Base-by-base conservation (phyloP, 1,284 basidiomycete genomes). In the Heterobasidion parviporum region DNA sequence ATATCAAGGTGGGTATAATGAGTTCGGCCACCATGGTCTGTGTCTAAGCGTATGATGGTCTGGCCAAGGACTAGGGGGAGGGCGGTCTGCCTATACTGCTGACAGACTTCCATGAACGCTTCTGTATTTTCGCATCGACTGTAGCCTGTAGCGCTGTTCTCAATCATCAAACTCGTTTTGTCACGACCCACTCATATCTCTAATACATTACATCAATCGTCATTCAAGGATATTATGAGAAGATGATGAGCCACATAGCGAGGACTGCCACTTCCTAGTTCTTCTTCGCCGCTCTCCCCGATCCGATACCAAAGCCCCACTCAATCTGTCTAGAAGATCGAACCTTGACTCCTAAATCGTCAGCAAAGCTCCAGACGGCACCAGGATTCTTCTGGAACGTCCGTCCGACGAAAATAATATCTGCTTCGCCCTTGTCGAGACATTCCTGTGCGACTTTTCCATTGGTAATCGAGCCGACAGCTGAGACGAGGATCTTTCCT, bases 391-490 rank as follows among this genome's bases (percentile, higher is more conserved):
- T 80, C 66, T 79, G 77, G 70, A 83, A 83, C 53, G 71, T 68
- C n/a, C 79, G 67, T 32, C 82, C 82, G 10, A 81, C 75, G 50
- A 80, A 64, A n/a, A 74, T 59, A 2, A 68, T 69, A 58, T 79
- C 76, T 3, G 73, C 72, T 52, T 70, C 64, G 14, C 66, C 70
- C 34, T 62, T 62, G 60, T 85, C 76, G 15, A 91, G 67, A 36
- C 86, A 74, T n/a, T 74, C 71, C 63, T 89, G 79, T 1, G 86
- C 83, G 43, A 82, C 72, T n/a, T 72, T 64, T 1, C 82, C 80
- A 43, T 72, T 71, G 1, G 76, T 78, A 63, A 89, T 85, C 41
- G 76, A 67, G 2, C 87, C 87, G n/a, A 89, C 85, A 4, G 81
- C 68, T 14, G 78, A 76, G 53, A 83, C 74, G 9, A 78, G 65